These are phyloP conservation scores for Lophium mytilinum DNA, from an alignment of 495 filamentous ascomycete species.

Conservation along the genomic window DNA sequence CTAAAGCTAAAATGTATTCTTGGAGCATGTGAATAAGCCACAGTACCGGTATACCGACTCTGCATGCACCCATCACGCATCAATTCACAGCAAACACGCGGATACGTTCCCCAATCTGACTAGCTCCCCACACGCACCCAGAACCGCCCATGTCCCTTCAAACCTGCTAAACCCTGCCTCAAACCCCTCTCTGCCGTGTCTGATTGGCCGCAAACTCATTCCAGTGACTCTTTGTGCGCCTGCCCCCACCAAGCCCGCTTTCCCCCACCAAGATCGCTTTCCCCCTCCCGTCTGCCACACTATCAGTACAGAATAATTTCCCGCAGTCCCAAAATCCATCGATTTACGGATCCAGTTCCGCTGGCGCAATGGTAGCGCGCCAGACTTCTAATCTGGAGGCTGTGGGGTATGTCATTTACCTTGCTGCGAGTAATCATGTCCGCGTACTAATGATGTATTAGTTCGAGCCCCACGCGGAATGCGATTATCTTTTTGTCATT, in stretches of 20 bases:
- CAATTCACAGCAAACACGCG: no score
- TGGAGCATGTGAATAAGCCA: no score
- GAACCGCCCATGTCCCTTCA: no score
- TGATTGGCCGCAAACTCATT: neutral
- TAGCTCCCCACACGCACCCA: no score
- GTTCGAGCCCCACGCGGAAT: conserved; percentile 1
- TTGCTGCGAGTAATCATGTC: no score
- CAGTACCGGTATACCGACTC: no score
- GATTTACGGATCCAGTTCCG: neutral
- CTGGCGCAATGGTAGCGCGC: conserved; percentile 1
- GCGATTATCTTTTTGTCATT: neutral
- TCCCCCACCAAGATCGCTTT: neutral
- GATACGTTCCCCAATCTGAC: no score
- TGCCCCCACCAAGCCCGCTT: neutral
- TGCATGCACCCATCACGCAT: no score
- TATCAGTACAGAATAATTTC: neutral
- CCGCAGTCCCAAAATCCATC: neutral
- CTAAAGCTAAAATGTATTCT: no score
- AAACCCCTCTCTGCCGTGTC: neutral
- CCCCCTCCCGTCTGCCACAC: neutral
- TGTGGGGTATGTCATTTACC: neutral
- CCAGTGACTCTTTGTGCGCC: neutral
- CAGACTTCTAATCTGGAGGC: conserved; percentile 5
- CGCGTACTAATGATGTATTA: no score
- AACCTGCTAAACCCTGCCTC: neutral